Evolutionary conservation across 2,329 filamentous ascomycete species (phyloP), one percentile per base, ranked within the genome.

Genomic region (Thelonectria rubi): DNA sequence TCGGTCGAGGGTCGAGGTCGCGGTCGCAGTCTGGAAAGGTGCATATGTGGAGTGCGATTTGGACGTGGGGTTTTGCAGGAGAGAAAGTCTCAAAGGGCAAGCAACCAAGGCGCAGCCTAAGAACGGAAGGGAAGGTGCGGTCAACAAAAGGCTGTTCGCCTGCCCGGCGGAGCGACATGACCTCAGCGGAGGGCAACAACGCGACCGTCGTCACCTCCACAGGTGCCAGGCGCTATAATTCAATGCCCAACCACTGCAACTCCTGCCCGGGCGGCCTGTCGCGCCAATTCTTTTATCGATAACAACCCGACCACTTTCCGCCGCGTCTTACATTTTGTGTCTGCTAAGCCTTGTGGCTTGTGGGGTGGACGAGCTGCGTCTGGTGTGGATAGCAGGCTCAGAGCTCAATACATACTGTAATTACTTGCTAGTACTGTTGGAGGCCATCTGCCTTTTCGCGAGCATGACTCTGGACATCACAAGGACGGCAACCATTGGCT

Each of bases 51-150:
- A 72, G 69, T 66, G 64, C 49, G 60, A 67, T 64, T 58, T 37
- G 26, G 58, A 70, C 73, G 75, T 78, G 77, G 78, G 76, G 77
- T 78, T 30, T 75, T 74, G 74, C 72, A 75, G 73, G 69, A 75
- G 66, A 65, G 67, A 71, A 70, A n/a, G n/a, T n/a, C n/a, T n/a
- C n/a, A n/a, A n/a, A 68, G 69, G 64, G 58, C 58, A 42, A 9
- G 45, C 45, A 30, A 37, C 7, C 34, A 3, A 37, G 5, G n/a
- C 47, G 45, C 55, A 55, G 47, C 37, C 52, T 32, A 59, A 56
- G 32, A 42, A 46, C 42, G 34, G 45, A 53, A 67, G 62, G 34
- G 45, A 53, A 67, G 62, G 61, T 65, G 66, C 64, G 65, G 58
- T 62, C 58, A 62, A 64, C 56, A 68, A 65, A 56, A 66, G 58